Percentiles rank a stretch among this genome's conserved stretches.
phyloP scores from a whole-genome alignment of 2,329 filamentous ascomycete genomes.

The Gyromitra esculenta region DNA sequence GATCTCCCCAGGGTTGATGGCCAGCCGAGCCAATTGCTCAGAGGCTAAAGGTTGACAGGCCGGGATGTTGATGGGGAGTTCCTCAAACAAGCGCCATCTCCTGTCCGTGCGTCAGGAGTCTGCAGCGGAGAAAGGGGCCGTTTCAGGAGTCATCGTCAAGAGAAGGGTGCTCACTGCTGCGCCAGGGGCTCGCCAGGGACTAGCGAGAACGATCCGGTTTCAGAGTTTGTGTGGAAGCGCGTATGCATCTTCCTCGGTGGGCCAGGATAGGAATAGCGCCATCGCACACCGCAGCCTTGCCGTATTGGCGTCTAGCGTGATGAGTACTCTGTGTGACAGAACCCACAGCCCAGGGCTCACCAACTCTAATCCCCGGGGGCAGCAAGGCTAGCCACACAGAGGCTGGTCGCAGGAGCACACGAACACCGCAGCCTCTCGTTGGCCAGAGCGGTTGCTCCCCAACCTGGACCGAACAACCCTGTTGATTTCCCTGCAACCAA shows the following conservation, averaged over 20 bases:
- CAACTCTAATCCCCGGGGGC: slow-evolving; percentile 28
- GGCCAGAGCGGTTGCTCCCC: neutral
- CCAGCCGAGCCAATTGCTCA: slow-evolving; percentile 11
- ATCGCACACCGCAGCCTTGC: neutral
- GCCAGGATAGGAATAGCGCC: slow-evolving; percentile 13
- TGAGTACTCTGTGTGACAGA: slow-evolving; percentile 17
- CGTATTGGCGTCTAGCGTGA: neutral
- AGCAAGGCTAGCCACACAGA: slow-evolving; percentile 9
- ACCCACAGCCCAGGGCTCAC: slow-evolving; percentile 16
- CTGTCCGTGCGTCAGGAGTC: slow-evolving; percentile 23
- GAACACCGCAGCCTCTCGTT: neutral
- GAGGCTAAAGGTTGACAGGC: neutral
- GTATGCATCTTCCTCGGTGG: slow-evolving; percentile 17
- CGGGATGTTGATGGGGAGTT: slow-evolving; percentile 26
- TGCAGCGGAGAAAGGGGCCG: slow-evolving; percentile 16
- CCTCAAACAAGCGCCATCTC: slow-evolving; percentile 37
- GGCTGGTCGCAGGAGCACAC: neutral
- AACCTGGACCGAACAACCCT: slow-evolving; percentile 14
- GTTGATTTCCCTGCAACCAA: slow-evolving; percentile 7
- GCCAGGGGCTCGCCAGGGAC: slow-evolving; percentile 39
- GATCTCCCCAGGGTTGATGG: slow-evolving; percentile 26
- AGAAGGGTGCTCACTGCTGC: neutral
- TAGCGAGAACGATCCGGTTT: slow-evolving; percentile 17
- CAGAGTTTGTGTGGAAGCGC: slow-evolving; percentile 17
- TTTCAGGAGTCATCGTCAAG: slow-evolving; percentile 21